These are phyloP conservation scores for Ophiostoma sp. DNA, from an alignment of 2,329 filamentous ascomycete genomes.

Conservation along the genomic window DNA sequence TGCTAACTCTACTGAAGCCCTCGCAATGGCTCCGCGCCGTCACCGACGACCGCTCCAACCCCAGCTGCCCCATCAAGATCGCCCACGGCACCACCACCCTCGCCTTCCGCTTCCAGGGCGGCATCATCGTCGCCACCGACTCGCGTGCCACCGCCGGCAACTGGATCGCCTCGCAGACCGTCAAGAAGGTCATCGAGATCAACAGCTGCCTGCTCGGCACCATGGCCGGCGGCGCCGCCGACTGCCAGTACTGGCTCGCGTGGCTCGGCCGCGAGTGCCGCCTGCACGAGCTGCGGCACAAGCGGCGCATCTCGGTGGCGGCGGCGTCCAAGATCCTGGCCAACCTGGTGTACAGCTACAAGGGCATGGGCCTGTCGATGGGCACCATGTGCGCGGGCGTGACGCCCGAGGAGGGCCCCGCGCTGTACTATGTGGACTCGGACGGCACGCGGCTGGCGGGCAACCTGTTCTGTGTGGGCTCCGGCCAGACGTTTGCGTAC, in stretches of 20 bases:
- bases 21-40: constrained; percentile 92
- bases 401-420: constrained; percentile 88
- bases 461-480: constrained; percentile 97
- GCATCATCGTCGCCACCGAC: constrained; percentile 97
- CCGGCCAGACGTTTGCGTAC: constrained; percentile 97
- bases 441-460: constrained; percentile 89
- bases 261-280: constrained; percentile 99
- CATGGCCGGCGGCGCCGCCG: constrained; percentile 96
- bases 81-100: constrained; percentile 98
- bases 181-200: constrained; percentile 99
- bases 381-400: constrained; percentile 99
- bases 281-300: constrained; percentile 97
- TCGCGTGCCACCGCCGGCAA: constrained; percentile 94
- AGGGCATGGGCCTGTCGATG: constrained; percentile 98
- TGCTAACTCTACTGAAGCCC: constrained; percentile 48
- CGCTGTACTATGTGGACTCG: constrained; percentile 97
- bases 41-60: constrained; percentile 96
- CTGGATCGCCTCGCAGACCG: constrained; percentile 99
- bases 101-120: constrained; percentile 95
- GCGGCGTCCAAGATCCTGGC: constrained; percentile 97
- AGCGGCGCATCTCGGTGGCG: constrained; percentile 95
- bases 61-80: constrained; percentile 97
- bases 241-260: constrained; percentile 99
- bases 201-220: constrained; percentile 90
- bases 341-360: constrained; percentile 97